These are phyloP conservation scores for Deuterostichococcus epilithicus DNA, from an alignment of 139 green algal species.

Conservation along the genomic window DNA sequence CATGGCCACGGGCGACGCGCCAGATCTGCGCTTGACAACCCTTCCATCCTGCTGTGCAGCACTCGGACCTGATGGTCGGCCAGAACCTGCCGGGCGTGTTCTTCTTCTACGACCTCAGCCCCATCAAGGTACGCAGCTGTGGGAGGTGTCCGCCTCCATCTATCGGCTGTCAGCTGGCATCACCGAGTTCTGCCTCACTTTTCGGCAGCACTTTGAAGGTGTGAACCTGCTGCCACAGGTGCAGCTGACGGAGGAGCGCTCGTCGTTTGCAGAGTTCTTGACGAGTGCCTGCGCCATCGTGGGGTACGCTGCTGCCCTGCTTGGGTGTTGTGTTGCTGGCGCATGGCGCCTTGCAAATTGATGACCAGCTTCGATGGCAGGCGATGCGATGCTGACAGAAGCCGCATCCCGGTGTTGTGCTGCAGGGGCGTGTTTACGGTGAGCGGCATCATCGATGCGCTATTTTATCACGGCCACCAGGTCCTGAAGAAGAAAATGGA, in stretches of 20 bases:
- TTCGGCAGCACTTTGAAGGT: not conserved
- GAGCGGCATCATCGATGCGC: constrained; percentile 87
- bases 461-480: constrained; percentile 76
- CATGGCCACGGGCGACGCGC: too few relatives aligned
- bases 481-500: constrained; percentile 92
- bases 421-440: constrained; percentile 89
- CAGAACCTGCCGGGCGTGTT: constrained; percentile 88
- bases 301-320: constrained; percentile 30
- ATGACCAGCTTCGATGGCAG: too few relatives aligned
- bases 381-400: too few relatives aligned
- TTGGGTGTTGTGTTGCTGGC: constrained; percentile 53
- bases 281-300: constrained; percentile 94
- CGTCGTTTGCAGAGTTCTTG: constrained; percentile 88
- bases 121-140: constrained; percentile 74
- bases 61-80: constrained; percentile 7
- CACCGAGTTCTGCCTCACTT: not conserved
- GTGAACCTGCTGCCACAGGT: constrained; percentile 46
- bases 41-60: constrained; percentile 3
- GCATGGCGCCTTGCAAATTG: too few relatives aligned
- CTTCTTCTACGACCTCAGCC: constrained; percentile 97
- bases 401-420: too few relatives aligned
- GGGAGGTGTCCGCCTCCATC: not conserved
- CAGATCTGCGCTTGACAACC: too few relatives aligned
- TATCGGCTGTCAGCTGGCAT: constrained; percentile 2
- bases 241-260: constrained; percentile 62